These are phyloP conservation scores for Phlegmacium glaucopus DNA, from an alignment of 768 basidiomycete genomes.

Conservation along the genomic window DNA sequence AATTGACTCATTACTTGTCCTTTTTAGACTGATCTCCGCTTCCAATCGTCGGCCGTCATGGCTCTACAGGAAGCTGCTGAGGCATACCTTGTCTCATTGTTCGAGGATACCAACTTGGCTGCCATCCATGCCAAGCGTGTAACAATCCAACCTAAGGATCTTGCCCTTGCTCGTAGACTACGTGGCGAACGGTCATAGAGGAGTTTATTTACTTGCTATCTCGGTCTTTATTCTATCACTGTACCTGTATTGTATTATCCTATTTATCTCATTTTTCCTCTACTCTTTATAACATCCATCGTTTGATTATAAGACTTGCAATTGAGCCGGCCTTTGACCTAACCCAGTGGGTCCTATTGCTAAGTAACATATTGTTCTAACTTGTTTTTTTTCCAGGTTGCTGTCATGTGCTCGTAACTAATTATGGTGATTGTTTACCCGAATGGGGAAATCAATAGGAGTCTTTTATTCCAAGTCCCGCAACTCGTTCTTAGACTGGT, in stretches of 20 bases:
- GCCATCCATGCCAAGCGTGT: slow-evolving; percentile 87
- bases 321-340: too few relatives aligned
- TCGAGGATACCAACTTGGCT: slow-evolving; percentile 81
- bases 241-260: too few relatives aligned
- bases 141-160: slow-evolving; percentile 84
- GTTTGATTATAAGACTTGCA: too few relatives aligned
- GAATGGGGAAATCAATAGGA: too few relatives aligned
- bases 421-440: too few relatives aligned
- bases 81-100: slow-evolving; percentile 74
- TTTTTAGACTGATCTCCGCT: slow-evolving; percentile 72
- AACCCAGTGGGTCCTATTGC: too few relatives aligned
- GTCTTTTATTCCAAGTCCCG: neutral
- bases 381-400: too few relatives aligned
- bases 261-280: too few relatives aligned
- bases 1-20: slow-evolving; percentile 4
- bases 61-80: slow-evolving; percentile 86
- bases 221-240: too few relatives aligned
- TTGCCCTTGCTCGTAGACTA: slow-evolving; percentile 74
- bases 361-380: too few relatives aligned
- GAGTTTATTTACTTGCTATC: neutral
- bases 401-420: too few relatives aligned
- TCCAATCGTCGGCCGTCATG: slow-evolving; percentile 89
- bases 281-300: too few relatives aligned
- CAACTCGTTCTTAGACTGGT: neutral
- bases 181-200: slow-evolving; percentile 72